Base-by-base conservation (phyloP, 2,329 filamentous ascomycete genomes). In the Pseudogymnoascus sp. region DNA sequence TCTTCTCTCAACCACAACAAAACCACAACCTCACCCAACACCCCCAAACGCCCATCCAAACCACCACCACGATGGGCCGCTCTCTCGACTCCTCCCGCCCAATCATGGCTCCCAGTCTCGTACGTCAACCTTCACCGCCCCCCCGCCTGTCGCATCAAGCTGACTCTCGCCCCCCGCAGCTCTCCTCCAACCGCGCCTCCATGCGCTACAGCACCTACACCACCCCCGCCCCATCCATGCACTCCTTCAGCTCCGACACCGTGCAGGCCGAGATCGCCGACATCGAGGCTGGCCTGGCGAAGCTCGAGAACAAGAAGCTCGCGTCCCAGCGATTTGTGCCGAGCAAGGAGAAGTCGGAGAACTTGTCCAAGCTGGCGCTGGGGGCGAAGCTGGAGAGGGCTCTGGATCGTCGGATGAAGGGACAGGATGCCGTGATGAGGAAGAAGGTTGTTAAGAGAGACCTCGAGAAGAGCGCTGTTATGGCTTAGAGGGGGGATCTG, bases 331-430 rank as follows among this genome's bases (percentile, higher is more conserved):
- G 87, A 69, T 90, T 88, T 74, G 80, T 85, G 57, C 82, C 86
- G 64, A 85, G 79, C 64, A 77, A 80, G 61, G 82, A 88, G 76
- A 89, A 90, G 78, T 82, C 79, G 17, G 87, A 89, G 68, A 83
- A 86, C 71, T 77, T 90, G 74, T 85, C 82, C 77, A 89, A 89
- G 75, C 77, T 90, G 68, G 87, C 87, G 15, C 78, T 91, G 61
- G 86, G 87, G 35, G 88, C 88, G n/a, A 90, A 90, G 76, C 78
- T 90, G 61, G 87, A 90, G 73, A 81, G 87, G 64, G 88, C 88
- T 2, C 78, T 91, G 31, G 82, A 83, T 63, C 78, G 88, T 68
- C 79, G 88, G 71, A 88, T 90, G 87, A 85, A 82, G 9, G 77
- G 85, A 60, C 88, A 91, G 74, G 88, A 91, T 74, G 87, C 87